Conservation (phyloP, 1,139 yeast genomes). For the Groenewaldozyma auringiensis region DNA sequence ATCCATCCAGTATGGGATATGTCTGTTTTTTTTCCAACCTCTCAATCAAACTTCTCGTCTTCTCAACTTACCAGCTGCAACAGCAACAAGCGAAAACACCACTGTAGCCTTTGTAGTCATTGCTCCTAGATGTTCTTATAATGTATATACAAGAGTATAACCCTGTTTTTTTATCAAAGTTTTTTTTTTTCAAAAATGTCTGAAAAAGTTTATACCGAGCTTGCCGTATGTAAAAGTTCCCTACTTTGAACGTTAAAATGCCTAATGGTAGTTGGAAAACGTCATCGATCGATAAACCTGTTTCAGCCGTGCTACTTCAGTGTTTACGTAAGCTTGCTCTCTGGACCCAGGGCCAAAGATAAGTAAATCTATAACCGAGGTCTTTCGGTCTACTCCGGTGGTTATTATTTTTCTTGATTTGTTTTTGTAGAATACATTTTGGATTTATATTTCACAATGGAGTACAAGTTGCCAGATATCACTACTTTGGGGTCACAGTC, state of each 20-base stretch:
- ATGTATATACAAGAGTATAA: neutral
- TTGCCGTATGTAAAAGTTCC: neutral
- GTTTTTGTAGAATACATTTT: no score
- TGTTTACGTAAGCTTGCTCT: neutral
- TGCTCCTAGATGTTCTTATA: neutral
- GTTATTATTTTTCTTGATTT: no score
- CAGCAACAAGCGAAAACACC: conserved; percentile 26
- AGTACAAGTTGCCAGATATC: conserved; percentile 9
- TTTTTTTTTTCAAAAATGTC: neutral
- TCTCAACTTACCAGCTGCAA: conserved; percentile 28
- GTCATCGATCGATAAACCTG: no score
- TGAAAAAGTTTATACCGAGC: neutral
- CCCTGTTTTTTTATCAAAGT: no score
- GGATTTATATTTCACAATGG: no score
- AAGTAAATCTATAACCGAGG: no score
- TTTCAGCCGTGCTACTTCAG: neutral
- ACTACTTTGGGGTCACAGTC: neutral
- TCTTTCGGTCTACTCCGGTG: no score
- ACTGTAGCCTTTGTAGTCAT: neutral
- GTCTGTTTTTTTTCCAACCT: no score
- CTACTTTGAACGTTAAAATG: neutral
- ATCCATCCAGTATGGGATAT: no score
- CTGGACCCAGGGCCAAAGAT: no score
- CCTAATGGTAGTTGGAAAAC: no score
- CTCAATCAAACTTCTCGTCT: no score